Evolutionary conservation across 2,329 filamentous ascomycete genomes (phyloP).

Genomic region (Alternaria brassicicola): DNA sequence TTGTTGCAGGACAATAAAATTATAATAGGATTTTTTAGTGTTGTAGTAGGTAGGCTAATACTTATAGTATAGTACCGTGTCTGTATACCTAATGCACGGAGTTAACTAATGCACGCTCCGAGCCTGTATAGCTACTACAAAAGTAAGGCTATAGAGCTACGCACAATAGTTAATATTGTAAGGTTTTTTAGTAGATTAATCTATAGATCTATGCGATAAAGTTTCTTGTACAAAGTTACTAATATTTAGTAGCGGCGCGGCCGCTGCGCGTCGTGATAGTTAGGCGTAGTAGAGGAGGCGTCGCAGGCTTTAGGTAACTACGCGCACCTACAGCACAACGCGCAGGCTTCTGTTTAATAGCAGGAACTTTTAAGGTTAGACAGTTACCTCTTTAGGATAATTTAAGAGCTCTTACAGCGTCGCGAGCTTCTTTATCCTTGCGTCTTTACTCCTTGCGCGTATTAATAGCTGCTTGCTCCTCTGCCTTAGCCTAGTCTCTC

Average conservation of each 20-base stretch:
- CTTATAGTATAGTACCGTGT: no score
- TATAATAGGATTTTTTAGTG: no score
- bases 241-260: neutral
- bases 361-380: neutral
- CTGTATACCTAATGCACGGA: no score
- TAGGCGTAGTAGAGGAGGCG: neutral
- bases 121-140: no score
- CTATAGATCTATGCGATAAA: no score
- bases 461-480: neutral
- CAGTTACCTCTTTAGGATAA: neutral
- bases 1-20: no score
- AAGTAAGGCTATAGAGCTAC: neutral
- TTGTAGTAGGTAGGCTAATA: no score
- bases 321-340: neutral
- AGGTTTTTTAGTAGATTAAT: no score
- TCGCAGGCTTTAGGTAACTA: neutral
- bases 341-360: neutral
- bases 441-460: neutral
- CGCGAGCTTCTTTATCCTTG: neutral
- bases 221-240: neutral
- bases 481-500: neutral
- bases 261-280: neutral
- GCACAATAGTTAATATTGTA: no score
- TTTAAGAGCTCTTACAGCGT: neutral
- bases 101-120: no score